Evolutionary conservation across 805 yeast species (phyloP).

Genomic region (Novakomyces olei): DNA sequence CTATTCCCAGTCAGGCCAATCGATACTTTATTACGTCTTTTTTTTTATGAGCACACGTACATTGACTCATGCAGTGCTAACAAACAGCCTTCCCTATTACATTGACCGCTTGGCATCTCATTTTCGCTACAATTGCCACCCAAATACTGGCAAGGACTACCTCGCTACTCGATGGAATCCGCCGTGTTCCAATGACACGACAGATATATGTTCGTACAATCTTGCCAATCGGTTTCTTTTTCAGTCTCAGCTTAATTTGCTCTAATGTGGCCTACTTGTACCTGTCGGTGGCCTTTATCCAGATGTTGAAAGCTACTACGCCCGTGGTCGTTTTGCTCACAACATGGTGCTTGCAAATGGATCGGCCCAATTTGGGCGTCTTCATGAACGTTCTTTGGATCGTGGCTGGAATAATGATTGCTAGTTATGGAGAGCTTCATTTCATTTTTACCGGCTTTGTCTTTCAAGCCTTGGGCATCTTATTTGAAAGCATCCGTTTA

Average conservation of each 20-base stretch:
- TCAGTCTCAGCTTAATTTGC: conserved; percentile 11
- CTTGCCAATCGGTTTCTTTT: conserved; percentile 12
- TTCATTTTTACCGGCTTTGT: conserved; percentile 9
- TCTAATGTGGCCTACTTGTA: conserved; percentile 12
- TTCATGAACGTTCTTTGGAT: conserved; percentile 11
- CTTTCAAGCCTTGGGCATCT: conserved; percentile 9
- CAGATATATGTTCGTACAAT: conserved; percentile 8
- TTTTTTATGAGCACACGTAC: neutral
- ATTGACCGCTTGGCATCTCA: conserved; percentile 12
- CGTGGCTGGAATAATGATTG: conserved; percentile 12
- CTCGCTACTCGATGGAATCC: conserved; percentile 7
- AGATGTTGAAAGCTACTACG: conserved; percentile 13
- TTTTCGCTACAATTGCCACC: conserved; percentile 11
- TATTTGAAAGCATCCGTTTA: conserved; percentile 11
- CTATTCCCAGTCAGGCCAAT: neutral
- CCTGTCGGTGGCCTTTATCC: conserved; percentile 13
- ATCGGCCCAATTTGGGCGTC: conserved; percentile 9
- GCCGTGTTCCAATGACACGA: conserved; percentile 7
- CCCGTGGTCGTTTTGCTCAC: conserved; percentile 12
- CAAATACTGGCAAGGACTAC: conserved; percentile 10
- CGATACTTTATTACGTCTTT: neutral
- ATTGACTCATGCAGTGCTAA: neutral
- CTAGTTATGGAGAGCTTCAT: conserved; percentile 12
- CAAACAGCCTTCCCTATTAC: conserved; percentile 10
- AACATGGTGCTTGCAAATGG: conserved; percentile 10